These are phyloP conservation scores for Aspergillus brasiliensis DNA, from an alignment of 2,329 filamentous ascomycete genomes.

Conservation along the genomic window DNA sequence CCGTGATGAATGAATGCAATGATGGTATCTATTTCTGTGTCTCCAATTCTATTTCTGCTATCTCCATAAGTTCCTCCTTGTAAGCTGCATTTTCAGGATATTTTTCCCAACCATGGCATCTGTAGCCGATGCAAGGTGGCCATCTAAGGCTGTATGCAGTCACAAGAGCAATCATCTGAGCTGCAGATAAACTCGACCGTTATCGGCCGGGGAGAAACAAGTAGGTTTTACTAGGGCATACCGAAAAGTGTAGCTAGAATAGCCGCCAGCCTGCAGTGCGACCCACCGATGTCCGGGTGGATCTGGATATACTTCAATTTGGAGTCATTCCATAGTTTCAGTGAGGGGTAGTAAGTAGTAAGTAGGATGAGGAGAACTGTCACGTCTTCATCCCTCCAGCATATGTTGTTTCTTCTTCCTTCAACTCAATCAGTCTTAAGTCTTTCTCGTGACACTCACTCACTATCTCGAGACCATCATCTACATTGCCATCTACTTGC, in stretches of 20 bases:
- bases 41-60: not conserved
- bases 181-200: not conserved
- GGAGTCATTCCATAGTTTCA: not conserved
- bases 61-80: not conserved
- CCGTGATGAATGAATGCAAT: not conserved
- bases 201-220: not conserved
- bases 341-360: not conserved
- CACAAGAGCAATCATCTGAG: no score
- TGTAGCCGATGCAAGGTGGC: not conserved
- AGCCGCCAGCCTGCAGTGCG: not conserved
- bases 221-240: constrained; percentile 3
- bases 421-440: not conserved
- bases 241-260: not conserved
- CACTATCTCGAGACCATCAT: not conserved
- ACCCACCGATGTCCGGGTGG: not conserved
- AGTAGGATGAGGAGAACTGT: not conserved
- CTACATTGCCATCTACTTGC: not conserved
- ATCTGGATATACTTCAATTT: not conserved
- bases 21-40: not conserved
- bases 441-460: not conserved
- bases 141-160: not conserved
- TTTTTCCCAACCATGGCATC: not conserved
- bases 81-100: not conserved
- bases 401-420: not conserved
- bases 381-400: not conserved